These are phyloP conservation scores for Spirogloea muscicola DNA, from an alignment of 139 green algal genomes.

Conservation along the genomic window DNA sequence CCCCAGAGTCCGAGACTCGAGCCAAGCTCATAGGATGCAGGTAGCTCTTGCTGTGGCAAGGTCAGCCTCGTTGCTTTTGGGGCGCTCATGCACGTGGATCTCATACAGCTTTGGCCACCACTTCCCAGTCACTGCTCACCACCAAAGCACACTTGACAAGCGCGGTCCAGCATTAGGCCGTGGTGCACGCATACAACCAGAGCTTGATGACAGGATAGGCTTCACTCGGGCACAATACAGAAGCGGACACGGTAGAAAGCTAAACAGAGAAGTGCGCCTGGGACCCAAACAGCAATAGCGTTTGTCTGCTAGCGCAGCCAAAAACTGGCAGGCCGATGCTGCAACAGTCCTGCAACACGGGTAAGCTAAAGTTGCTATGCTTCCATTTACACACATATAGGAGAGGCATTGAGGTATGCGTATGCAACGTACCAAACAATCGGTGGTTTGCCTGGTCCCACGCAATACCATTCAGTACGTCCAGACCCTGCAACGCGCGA, in stretches of 20 bases:
- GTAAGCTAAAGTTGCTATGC: neutral
- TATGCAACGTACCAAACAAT: conserved; percentile 24
- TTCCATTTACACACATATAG: neutral
- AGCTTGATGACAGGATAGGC: neutral
- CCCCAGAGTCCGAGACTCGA: too few species aligned
- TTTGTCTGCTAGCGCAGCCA: neutral
- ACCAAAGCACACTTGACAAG: neutral
- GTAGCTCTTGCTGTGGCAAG: too few species aligned
- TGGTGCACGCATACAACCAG: neutral
- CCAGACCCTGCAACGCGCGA: neutral
- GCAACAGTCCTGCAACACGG: too few species aligned
- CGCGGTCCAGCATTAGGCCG: too few species aligned
- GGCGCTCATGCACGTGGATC: neutral
- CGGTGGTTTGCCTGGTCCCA: conserved; percentile 11
- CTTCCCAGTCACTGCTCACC: conserved; percentile 31
- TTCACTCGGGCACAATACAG: neutral
- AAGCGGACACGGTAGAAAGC: neutral
- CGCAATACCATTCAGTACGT: conserved; percentile 47
- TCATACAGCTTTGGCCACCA: conserved; percentile 28
- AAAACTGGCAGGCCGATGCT: neutral
- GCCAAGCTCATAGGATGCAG: too few species aligned
- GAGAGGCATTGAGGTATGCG: neutral
- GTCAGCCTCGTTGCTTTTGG: too few species aligned
- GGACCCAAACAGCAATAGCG: neutral
- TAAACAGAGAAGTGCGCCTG: neutral